Base-by-base conservation (phyloP, 2,329 filamentous ascomycete species). In the Penicillium capsulatum region DNA sequence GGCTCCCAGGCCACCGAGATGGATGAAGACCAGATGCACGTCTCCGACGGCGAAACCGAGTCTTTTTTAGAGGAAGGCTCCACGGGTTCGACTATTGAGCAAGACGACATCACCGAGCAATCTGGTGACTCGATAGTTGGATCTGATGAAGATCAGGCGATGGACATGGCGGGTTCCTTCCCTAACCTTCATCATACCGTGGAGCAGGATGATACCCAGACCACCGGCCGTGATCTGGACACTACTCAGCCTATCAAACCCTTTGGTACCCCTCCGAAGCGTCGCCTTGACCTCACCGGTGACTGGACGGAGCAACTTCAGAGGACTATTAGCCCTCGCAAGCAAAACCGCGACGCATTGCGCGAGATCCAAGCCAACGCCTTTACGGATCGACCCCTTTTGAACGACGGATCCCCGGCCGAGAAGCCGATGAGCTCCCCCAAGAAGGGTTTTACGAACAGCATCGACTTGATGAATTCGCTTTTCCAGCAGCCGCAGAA, bases 391-490 rank as follows among this genome's bases (percentile, higher is more conserved):
- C 67, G 65, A 44, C 65, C 68, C 37, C 47, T 59, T 11, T 51
- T 49, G 9, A 36, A 47, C 36, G 63, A 65, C 30, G 66, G 60
- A 33, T 62, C 61, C 15, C 54, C 59, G 34, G 57, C 53, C 22
- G 39, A 54, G 31, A 51, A 49, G 22, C 37, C 53, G 3, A 45
- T 38, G 5, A 47, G 49, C 22, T 40, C 46, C 9, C 54, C 46
- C 11, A 73, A 76, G 38, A 79, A 79, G 49, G 83, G 84, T 1
- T 91, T 95, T 65, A 78, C 81, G 14, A 95, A 85, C 14, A 90
- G 86, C 58, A 94, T 97, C 68, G 92, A 96, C 70, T 72, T 96
- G 62, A 96, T 95, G 88, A 91, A 94, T 62, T 94, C 88, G 33
- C 72, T 96, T 40, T 96, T 94, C 66, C 84, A 86, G 63, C 79